Evolutionary conservation across 257 asterid species (phyloP), one percentile per base, ranked within the genome.

Genomic region (Cordia subcordata): DNA sequence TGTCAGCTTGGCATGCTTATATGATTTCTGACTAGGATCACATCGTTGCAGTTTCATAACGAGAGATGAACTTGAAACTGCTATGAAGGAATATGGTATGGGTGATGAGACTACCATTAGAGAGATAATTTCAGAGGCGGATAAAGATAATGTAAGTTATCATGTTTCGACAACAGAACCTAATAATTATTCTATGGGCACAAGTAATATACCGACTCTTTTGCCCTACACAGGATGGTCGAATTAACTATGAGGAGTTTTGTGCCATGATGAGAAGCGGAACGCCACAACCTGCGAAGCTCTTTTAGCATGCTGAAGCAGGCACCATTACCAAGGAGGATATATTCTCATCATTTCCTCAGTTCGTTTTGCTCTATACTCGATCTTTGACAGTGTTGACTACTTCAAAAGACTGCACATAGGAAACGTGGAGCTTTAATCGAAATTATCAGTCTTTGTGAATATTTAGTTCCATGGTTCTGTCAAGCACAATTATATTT

Each of bases 61-160:
- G 10, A 76, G 81, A 65, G 96, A 88, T 32, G 96, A 88, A 68
- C 79, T 88, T 67, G 82, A 88, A 73, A 72, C 70, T 50, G 90
- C 96, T 8, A 88, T 88, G 96, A 88, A 66, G 77, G 94, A 88
- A 64, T 88, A 88, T 46, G 93, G 87, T 52, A 81, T 88, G 90
- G 94, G 94, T 12, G 93, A 83, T 39, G 96, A 79, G 38, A 81
- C 76, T 61, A 81, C 90, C 58, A 88, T 88, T 50, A 80, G 73
- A 72, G 96, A 88, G 61, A 88, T 85, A 23, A 88, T 88, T 55
- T 72, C 95, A 6, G 96, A 88, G 75, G 96, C 85, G 59, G 96
- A 88, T 64, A 81, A 93, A 8, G 96, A 88, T 71, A 88, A 88
- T 65, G 95, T 88, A 73, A 81, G 96, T 72, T 52, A 12, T 21